Evolutionary conservation across 148 eudicot genomes (phyloP).

Genomic region (Cornus suecica): DNA sequence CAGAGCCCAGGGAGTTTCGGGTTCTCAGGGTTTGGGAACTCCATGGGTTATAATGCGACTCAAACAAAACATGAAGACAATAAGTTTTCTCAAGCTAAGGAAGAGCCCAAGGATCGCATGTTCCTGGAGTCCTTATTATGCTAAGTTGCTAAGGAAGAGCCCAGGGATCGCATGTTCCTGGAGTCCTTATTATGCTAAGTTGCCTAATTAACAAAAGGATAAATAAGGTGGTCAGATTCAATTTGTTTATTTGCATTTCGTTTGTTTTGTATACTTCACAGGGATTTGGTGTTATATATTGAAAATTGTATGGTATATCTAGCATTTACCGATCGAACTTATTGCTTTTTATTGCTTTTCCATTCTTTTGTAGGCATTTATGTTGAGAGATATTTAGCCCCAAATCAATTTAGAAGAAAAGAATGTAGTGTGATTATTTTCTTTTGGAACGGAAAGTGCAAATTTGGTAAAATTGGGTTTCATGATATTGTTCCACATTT

Average conservation of each 20-base stretch:
- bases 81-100: constrained; percentile 40
- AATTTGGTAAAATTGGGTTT: too few relatives aligned
- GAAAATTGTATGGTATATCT: constrained; percentile 5
- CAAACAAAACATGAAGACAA: constrained; percentile 15
- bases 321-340: constrained; percentile 1
- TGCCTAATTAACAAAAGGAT: background rate
- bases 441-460: too few relatives aligned
- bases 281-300: constrained; percentile 4
- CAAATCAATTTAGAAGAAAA: background rate
- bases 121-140: constrained; percentile 46
- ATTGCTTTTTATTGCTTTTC: too few relatives aligned
- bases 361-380: background rate
- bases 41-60: constrained; percentile 19
- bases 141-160: constrained; percentile 45
- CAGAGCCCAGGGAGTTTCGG: constrained; percentile 46
- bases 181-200: constrained; percentile 44
- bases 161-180: constrained; percentile 50
- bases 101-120: constrained; percentile 63
- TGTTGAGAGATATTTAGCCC: background rate
- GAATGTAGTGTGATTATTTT: background rate
- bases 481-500: too few relatives aligned
- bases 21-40: constrained; percentile 34
- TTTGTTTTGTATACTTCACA: constrained; percentile 6
- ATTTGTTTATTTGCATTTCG: constrained; percentile 21
- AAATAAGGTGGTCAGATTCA: constrained; percentile 7